A percentile compares a stretch with the other conserved stretches of the same genome.
Conservation (phyloP, 768 basidiomycete genomes). For the Mycena rosella region DNA sequence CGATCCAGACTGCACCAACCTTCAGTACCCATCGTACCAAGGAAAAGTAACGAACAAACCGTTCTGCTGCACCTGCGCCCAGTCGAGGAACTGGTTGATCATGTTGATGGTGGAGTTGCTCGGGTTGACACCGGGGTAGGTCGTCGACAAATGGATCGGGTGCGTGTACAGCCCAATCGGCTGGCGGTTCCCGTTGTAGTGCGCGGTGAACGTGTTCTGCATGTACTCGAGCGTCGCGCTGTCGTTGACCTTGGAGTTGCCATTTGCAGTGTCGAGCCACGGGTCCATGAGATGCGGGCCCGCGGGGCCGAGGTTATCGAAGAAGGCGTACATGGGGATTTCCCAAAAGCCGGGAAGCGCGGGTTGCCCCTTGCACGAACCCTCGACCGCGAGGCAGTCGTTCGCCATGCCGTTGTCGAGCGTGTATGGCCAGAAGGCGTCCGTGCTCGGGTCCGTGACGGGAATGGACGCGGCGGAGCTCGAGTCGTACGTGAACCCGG, state of each 20-base stretch:
- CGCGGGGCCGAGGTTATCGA: slow-evolving; percentile 66
- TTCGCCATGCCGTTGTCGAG: slow-evolving; percentile 88
- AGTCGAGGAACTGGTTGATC: slow-evolving; percentile 86
- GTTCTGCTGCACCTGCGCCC: slow-evolving; percentile 79
- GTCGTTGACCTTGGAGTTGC: slow-evolving; percentile 63
- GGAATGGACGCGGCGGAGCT: slow-evolving; percentile 70
- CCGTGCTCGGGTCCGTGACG: slow-evolving; percentile 73
- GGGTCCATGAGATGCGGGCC: slow-evolving; percentile 86
- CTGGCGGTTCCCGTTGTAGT: slow-evolving; percentile 81
- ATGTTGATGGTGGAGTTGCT: slow-evolving; percentile 71
- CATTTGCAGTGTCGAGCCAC: slow-evolving; percentile 77
- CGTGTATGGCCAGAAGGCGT: slow-evolving; percentile 88
- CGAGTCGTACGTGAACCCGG: slow-evolving; percentile 82
- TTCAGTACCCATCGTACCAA: neutral
- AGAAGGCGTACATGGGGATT: slow-evolving; percentile 85
- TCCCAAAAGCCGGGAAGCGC: slow-evolving; percentile 86
- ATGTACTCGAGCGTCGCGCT: slow-evolving; percentile 76
- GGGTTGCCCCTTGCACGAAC: slow-evolving; percentile 75
- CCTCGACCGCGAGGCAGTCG: slow-evolving; percentile 69
- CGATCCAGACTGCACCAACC: slow-evolving; percentile 71
- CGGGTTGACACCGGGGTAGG: slow-evolving; percentile 69
- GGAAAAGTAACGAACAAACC: slow-evolving; percentile 50
- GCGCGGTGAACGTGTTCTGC: slow-evolving; percentile 78
- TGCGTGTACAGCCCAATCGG: slow-evolving; percentile 88
- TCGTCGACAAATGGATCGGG: slow-evolving; percentile 70